Base-by-base conservation (phyloP, 805 yeast species). In the Metschnikowia amazonensis region DNA sequence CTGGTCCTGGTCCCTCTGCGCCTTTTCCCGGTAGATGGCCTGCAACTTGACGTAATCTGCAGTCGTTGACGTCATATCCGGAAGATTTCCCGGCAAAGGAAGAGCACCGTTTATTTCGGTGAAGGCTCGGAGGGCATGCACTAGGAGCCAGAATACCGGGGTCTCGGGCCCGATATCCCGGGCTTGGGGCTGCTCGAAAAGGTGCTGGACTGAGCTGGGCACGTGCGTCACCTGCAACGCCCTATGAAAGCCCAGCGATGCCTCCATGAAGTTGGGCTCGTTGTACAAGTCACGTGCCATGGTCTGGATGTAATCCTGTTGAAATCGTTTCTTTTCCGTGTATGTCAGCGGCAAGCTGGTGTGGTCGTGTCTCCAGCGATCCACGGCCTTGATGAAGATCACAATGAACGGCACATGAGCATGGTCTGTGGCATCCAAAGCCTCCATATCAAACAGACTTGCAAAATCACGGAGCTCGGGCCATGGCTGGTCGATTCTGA, bases 31-130 rank as follows among this genome's bases (percentile, higher is more conserved):
- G 58, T 87, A 92, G 3, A 88, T 54, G 0, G 57, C 57, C 59
- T 82, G 85, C 30, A 92, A 63, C 7, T 57, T 61, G 2, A 84
- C 69, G 60, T 86, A 92, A 45, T 70, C 70, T 7, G 65, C 62
- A 0, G 96, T 83, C 49, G 81, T 80, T 0, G 96, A 79, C 17
- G 86, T 84, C 97, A 92, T 92, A 60, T 90, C 98, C 0, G 96
- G 96, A 5, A 90, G 59, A 0, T 68, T 75, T 0, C 95, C 96
- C 2, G 83, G 72, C 1, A 88, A 63, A 0, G 96, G 96, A n/a
- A 87, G 67, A 1, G 69, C 65, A 14, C 62, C 57, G 18, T 67
- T 63, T 33, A 37, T 35, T 0, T 42, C 50, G 0, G 80, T 71
- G 60, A 81, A 89, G 6, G 52, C 48, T 35, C 72, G 66, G 41